Evolutionary conservation across 2,329 filamentous ascomycete species (phyloP).

Genomic region (Paecilomyces variotii): DNA sequence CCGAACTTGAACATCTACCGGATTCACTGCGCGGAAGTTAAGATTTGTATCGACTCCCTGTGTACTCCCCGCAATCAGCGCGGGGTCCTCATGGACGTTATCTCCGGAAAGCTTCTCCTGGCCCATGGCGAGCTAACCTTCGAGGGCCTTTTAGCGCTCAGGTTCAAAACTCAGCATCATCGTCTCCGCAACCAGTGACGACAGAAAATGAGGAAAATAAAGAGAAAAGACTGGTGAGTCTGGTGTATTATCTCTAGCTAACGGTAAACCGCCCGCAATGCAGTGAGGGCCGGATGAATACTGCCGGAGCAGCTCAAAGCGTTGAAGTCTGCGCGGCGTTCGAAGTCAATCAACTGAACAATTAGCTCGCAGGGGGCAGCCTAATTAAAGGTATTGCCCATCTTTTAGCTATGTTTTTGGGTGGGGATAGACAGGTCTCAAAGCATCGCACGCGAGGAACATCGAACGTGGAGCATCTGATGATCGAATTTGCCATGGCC

Average conservation of each 20-base stretch:
- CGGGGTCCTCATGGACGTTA: not conserved
- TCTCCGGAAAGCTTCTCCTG: not conserved
- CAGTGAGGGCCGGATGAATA: not conserved
- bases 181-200: not conserved
- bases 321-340: too few relatives aligned
- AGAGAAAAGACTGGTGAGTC: not conserved
- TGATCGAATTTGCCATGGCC: not conserved
- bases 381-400: not conserved
- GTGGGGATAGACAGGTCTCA: not conserved
- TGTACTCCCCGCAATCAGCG: not conserved
- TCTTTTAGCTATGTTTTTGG: not conserved
- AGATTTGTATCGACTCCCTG: slow-evolving; percentile 19
- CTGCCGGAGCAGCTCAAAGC: not conserved
- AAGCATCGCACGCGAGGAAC: not conserved
- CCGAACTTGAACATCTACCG: slow-evolving; percentile 31
- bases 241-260: not conserved
- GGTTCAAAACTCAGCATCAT: not conserved
- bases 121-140: not conserved
- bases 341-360: not conserved
- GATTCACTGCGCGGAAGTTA: slow-evolving; percentile 32
- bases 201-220: not conserved
- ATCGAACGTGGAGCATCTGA: not conserved
- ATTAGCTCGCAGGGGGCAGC: not conserved
- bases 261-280: not conserved
- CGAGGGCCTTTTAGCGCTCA: slow-evolving; percentile 4